Evolutionary conservation across 352 stramenopile genomes (phyloP), one percentile per base, ranked within the genome.

Genomic region (Pythium phragmitis): DNA sequence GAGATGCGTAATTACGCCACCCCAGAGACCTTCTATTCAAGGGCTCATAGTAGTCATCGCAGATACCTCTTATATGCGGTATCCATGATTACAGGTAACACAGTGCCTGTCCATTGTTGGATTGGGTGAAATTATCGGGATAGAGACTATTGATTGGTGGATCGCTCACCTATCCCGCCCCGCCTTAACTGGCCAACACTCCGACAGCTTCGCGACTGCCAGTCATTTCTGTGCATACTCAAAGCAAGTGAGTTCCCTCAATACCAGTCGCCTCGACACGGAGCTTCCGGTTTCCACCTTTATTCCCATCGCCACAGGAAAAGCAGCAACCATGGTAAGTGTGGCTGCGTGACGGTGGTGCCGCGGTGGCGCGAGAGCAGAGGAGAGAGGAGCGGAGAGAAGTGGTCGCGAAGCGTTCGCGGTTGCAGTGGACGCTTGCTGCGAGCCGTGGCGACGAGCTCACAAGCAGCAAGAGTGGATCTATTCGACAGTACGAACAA

Each of bases 271-370:
- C 71, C 66, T 57, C 33, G 17, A 46, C 42, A 28, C 56, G 47
- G 58, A 63, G 67, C 72, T 42, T 61, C 37, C 6, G 59, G 65
- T 70, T 72, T 30, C 75, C 79, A 88, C 60, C 74, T 88, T 88
- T 87, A 75, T 85, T 87, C 79, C 77, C 82, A 88, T 72, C 64
- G 75, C 76, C 76, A 88, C 85, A 91, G 82, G 75, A 91, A 91
- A 91, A 91, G 82, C 82, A 91, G 85, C 77, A 82, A 88, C 79
- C 79, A 91, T 91, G 82, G 82, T 91, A 70, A 74, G 82, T 70
- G 55, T 39, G 19, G 39, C 45, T 41, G 47, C 42, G 34, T 42
- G 37, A 42, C 37, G 37, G 37, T 6, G 37, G 37, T 6, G 37
- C 37, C 41, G 43, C 19, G 4, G 36, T 47, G 55, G 41, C 42